phyloP scores from a whole-genome alignment of 495 filamentous ascomycete species.

The Neurospora tetrasperma region DNA sequence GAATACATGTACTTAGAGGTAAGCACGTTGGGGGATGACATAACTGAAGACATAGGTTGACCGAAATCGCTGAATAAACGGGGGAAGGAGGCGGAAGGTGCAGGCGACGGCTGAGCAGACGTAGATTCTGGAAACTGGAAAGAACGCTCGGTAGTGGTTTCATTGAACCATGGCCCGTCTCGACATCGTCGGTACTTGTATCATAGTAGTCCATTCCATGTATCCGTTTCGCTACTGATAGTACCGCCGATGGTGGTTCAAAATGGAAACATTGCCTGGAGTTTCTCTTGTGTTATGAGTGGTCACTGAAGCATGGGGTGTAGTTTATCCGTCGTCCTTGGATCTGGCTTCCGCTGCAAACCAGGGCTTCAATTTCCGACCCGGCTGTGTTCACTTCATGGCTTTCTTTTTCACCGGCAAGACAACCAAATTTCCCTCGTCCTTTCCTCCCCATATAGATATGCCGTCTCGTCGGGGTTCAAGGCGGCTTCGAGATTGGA shows the following conservation, averaged over 20 bases:
- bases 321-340: background rate
- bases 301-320: background rate
- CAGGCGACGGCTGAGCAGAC: background rate
- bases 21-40: background rate
- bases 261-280: background rate
- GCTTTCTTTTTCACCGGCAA: background rate
- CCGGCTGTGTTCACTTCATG: too few relatives aligned
- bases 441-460: background rate
- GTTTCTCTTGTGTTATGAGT: background rate
- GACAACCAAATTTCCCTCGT: background rate
- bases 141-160: background rate
- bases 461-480: background rate
- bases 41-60: background rate
- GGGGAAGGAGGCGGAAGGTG: background rate
- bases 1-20: background rate
- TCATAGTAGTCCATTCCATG: too few relatives aligned
- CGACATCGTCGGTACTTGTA: background rate
- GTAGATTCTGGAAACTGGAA: background rate
- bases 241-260: too few relatives aligned
- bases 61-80: background rate
- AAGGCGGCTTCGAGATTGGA: background rate
- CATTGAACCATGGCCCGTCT: background rate
- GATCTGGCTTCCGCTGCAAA: background rate
- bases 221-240: too few relatives aligned
- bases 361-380: too few relatives aligned